These are phyloP conservation scores for Inga oerstediana DNA, from an alignment of 306 rosid genomes.

Conservation along the genomic window DNA sequence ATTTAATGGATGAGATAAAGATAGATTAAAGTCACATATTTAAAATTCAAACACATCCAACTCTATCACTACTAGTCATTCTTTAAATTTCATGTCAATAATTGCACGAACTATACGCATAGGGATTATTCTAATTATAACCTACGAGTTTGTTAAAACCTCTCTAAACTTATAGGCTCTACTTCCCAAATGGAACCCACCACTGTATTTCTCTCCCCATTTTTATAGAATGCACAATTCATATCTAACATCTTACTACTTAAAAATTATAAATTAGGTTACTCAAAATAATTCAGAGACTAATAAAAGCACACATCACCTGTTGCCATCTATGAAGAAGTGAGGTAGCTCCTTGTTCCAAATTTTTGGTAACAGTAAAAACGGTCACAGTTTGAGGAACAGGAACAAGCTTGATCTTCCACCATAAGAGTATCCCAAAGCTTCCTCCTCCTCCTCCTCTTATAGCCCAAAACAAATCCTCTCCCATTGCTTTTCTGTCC, in stretches of 20 bases:
- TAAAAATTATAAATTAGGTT: background rate
- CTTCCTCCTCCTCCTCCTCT: constrained; percentile 1
- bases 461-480: background rate
- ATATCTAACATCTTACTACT: too few species aligned
- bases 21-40: too few species aligned
- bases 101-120: background rate
- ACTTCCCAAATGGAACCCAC: background rate
- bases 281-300: background rate
- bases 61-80: background rate
- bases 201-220: background rate
- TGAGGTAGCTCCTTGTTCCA: background rate
- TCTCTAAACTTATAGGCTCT: background rate
- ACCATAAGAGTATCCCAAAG: background rate
- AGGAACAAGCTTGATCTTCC: constrained; percentile 1
- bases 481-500: background rate
- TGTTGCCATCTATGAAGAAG: background rate
- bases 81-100: background rate
- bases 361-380: background rate
- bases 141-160: background rate
- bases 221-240: background rate
- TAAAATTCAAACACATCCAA: background rate
- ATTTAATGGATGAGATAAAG: too few species aligned
- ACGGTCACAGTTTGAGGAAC: background rate
- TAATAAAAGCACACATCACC: background rate
- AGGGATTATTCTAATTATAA: background rate